A percentile compares a stretch with the other conserved stretches of the same genome.
Evolutionary conservation across 768 basidiomycete genomes (phyloP).

Genomic region (Dictyophora rubrovolvata): DNA sequence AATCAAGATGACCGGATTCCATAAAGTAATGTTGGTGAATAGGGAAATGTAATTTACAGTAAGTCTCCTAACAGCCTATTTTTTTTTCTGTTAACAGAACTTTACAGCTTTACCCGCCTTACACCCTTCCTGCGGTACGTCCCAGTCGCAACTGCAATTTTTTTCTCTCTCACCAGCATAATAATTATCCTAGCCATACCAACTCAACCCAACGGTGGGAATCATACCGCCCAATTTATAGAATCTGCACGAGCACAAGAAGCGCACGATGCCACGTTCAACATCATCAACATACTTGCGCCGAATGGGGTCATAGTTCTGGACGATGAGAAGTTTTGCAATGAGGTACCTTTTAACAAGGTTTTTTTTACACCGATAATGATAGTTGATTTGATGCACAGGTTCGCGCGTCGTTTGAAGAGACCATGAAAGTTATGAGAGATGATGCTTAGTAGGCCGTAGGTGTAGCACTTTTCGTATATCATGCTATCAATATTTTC

Average conservation of each 20-base stretch:
- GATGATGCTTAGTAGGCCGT: neutral
- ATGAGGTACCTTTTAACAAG: constrained; percentile 30
- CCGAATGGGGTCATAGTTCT: constrained; percentile 51
- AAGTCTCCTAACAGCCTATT: neutral
- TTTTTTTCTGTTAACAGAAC: neutral
- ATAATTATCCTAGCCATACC: constrained; percentile 47
- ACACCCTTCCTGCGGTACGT: constrained; percentile 14
- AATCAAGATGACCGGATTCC: neutral
- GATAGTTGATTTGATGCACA: neutral
- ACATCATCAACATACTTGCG: constrained; percentile 50
- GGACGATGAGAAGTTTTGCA: constrained; percentile 46
- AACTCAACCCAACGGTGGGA: constrained; percentile 59
- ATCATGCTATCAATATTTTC: too few species aligned
- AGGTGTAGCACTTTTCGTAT: too few species aligned
- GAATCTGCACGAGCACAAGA: constrained; percentile 45
- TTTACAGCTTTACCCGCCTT: constrained; percentile 17
- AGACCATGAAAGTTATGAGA: neutral
- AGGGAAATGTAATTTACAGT: constrained; percentile 40
- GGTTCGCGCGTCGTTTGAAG: neutral
- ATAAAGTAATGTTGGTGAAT: neutral
- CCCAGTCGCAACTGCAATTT: neutral
- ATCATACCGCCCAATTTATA: constrained; percentile 64
- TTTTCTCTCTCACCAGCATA: neutral
- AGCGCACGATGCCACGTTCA: constrained; percentile 54
- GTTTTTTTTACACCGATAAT: neutral